Evolutionary conservation across 1,139 yeast genomes (phyloP), one percentile per base, ranked within the genome.

Genomic region (Schwanniomyces etchellsii): DNA sequence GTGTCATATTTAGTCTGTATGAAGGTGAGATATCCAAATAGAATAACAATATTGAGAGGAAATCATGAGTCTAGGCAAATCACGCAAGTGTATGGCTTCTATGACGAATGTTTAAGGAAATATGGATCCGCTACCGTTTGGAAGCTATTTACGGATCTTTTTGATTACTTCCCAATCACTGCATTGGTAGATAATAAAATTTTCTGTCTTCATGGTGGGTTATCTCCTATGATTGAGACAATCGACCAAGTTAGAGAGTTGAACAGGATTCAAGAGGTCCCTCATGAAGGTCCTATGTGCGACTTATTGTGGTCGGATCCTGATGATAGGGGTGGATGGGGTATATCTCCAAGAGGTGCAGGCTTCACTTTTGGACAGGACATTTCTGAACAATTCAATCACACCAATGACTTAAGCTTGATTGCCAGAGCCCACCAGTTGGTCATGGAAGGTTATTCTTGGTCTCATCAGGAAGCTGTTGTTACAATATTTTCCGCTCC

Each of bases 211-310:
- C 98, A 91, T 63, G 98, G 98, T 29, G 98, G 98, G 1, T 70
- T 91, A 39, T 84, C 95, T 16, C 98, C 98, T 32, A 88, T 85
- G 70, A 81, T 93, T 45, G 85, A 83, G 48, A 76, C 88, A 28
- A 76, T 91, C 39, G 95, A 86, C 56, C 94, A 86, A 58, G 94
- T 91, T 35, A 69, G 95, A 43, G 78, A 81, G 40, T 75, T 88
- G 39, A 91, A 86, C 57, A 69, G 96, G 48, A 74, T 75, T 41
- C 97, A 91, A 62, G 98, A 91, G 61, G 97, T 91, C 31, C 98
- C 98, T 21, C 98, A 91, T 54, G 98, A 91, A 58, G 98, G 98
- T 24, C 95, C 96, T 32, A 91, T 91, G 96, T 91, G 97, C 61
- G 98, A 91, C 56, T 66, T 91, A 51, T 67, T 91, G 36, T 91